Conservation (phyloP, 2,329 filamentous ascomycete species). For the Periconia sp. region DNA sequence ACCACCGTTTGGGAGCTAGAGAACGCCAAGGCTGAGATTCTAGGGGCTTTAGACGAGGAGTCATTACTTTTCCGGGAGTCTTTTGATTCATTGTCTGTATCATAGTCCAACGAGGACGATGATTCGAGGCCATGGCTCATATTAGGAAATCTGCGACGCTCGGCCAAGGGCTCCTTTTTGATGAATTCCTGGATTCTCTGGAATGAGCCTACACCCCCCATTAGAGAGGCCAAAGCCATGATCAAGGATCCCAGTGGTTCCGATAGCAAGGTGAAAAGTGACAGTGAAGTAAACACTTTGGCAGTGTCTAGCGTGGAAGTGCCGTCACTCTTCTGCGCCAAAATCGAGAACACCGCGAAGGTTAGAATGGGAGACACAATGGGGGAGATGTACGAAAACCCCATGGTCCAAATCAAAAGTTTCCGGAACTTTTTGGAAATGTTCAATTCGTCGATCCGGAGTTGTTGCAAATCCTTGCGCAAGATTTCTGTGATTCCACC, state of each 20-base stretch:
- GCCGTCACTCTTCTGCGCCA: conserved; percentile 40
- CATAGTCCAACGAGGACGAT: conserved; percentile 19
- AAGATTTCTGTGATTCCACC: conserved; percentile 39
- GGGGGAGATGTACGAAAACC: conserved; percentile 26
- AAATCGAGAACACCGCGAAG: conserved; percentile 48
- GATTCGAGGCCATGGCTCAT: conserved; percentile 19
- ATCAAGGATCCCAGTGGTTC: conserved; percentile 51
- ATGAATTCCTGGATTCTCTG: conserved; percentile 51
- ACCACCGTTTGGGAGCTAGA: conserved; percentile 34
- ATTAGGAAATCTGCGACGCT: conserved; percentile 25
- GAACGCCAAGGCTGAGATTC: conserved; percentile 17
- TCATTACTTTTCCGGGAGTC: conserved; percentile 25
- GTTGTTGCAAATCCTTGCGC: conserved; percentile 29
- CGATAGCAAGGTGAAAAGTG: conserved; percentile 50
- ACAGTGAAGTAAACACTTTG: conserved; percentile 50
- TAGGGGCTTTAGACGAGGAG: conserved; percentile 14
- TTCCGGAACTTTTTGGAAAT: conserved; percentile 40
- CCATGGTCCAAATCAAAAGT: conserved; percentile 41
- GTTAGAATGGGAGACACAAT: conserved; percentile 37
- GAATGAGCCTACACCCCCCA: conserved; percentile 51
- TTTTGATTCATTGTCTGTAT: conserved; percentile 29
- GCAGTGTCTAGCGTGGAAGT: conserved; percentile 42
- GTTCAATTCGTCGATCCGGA: conserved; percentile 36
- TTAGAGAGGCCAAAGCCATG: conserved; percentile 48
- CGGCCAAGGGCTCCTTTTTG: conserved; percentile 22